Evolutionary conservation across 352 stramenopile genomes (phyloP), one percentile per base, ranked within the genome.

Genomic region (Plasmopara halstedii): DNA sequence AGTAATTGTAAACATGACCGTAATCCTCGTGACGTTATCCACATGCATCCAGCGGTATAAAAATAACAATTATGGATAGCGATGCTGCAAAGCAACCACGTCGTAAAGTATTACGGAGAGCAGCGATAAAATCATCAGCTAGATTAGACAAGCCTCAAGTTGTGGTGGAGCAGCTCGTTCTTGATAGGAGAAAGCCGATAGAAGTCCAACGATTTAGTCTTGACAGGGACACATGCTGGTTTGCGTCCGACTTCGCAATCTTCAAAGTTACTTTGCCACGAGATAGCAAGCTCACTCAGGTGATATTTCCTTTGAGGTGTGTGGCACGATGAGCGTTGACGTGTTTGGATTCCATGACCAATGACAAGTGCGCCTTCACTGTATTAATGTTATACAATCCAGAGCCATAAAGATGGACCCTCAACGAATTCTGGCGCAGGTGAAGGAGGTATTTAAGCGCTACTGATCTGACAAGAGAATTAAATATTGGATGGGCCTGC

Each of bases 61-160:
- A 11, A 4, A 6, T 1, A 4, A 29, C 25, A 10, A 6, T 4
- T 1, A 6, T n/a, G n/a, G n/a, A n/a, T n/a, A n/a, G n/a, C 25
- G 25, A 29, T 29, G 25, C 11, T 29, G 25, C 25, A 29, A 46
- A 71, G 50, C 62, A 71, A 31, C 34, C 52, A 63, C n/a, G 31
- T 35, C 5, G 31, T 1, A 35, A n/a, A 39, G 9, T 11, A 2
- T 23, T 11, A 10, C 2, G n/a, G 33, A 15, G 7, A 14, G 11
- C 33, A 22, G 10, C 17, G 33, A 39, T 19, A 6, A 39, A 39
- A 23, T 13, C 33, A 23, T 14, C n/a, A 39, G 10, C 15, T 25
- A 10, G 9, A 22, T 39, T 13, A 14, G 33, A 26, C 35, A 25
- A 25, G 18, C 36, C 36, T 25, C 36, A 42, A 42, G 36, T 42